phyloP scores from a whole-genome alignment of 371 early-diverging fungal genomes.

The Saksenaea oblongispora region DNA sequence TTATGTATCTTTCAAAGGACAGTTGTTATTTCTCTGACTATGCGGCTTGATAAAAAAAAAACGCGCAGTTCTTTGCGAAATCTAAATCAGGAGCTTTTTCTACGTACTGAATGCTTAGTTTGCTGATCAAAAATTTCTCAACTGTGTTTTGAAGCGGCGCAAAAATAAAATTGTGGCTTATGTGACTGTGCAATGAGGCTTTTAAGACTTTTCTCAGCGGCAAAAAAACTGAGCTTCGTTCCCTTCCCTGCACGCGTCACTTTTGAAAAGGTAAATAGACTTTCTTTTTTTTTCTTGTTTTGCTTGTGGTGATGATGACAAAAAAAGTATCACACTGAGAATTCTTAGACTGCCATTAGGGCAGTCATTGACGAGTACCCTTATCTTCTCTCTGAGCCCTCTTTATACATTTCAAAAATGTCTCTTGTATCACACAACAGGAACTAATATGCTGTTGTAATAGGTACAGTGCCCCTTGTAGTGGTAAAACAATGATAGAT shows the following conservation, averaged over 20 bases:
- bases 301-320: not conserved
- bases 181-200: not conserved
- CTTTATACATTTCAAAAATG: not conserved
- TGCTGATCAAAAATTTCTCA: no score
- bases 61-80: no score
- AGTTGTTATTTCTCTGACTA: no score
- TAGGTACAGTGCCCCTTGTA: not conserved
- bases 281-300: not conserved
- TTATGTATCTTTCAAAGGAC: no score
- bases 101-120: no score
- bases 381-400: constrained; percentile 6
- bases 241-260: not conserved
- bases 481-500: not conserved
- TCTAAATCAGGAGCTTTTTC: no score
- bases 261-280: not conserved
- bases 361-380: constrained; percentile 3
- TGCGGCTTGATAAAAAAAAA: no score
- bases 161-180: no score
- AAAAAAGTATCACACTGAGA: constrained; percentile 3
- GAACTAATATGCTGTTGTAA: not conserved
- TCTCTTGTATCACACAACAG: not conserved
- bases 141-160: no score
- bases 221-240: not conserved
- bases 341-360: not conserved
- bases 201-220: not conserved